Percentiles rank a stretch among this genome's conserved stretches.
Conservation (phyloP, 371 early-diverging fungal genomes). For the Syncephalastrum monosporum region DNA sequence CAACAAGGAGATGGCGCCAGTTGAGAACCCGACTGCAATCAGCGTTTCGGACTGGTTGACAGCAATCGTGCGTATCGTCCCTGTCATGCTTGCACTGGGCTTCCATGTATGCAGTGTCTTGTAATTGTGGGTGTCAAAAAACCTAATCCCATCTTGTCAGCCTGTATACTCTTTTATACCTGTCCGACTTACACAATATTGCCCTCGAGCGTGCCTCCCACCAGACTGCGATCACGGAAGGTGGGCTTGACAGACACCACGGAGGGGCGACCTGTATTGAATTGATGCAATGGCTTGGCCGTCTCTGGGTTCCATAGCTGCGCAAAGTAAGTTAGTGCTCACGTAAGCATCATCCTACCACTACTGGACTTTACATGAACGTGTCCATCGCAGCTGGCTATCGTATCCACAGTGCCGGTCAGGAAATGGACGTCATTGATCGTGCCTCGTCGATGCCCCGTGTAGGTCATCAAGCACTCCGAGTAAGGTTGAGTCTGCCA, state of each 20-base stretch:
- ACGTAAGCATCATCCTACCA: background rate
- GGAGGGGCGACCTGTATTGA: conserved; percentile 45
- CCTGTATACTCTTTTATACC: background rate
- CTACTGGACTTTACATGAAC: conserved; percentile 51
- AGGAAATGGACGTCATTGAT: conserved; percentile 60
- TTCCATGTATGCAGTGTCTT: conserved; percentile 48
- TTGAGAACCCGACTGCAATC: conserved; percentile 61
- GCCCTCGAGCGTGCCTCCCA: conserved; percentile 54
- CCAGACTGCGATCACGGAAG: conserved; percentile 52
- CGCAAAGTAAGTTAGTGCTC: background rate
- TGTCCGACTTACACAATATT: conserved; percentile 32
- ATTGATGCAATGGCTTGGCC: conserved; percentile 53
- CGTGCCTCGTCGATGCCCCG: conserved; percentile 54
- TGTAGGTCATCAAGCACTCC: conserved; percentile 59
- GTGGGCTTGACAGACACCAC: conserved; percentile 57
- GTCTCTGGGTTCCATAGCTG: conserved; percentile 68
- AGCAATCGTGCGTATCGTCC: conserved; percentile 38
- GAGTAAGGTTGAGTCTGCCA: conserved; percentile 56
- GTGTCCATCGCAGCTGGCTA: conserved; percentile 68
- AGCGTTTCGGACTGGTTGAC: conserved; percentile 56
- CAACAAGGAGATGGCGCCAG: conserved; percentile 57
- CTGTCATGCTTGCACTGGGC: conserved; percentile 33
- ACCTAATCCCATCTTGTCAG: conserved; percentile 19
- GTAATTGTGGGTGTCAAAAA: conserved; percentile 45
- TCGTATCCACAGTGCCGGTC: conserved; percentile 49